These are phyloP conservation scores for Hypholoma fasciculare DNA, from an alignment of 768 basidiomycete species.

Conservation along the genomic window DNA sequence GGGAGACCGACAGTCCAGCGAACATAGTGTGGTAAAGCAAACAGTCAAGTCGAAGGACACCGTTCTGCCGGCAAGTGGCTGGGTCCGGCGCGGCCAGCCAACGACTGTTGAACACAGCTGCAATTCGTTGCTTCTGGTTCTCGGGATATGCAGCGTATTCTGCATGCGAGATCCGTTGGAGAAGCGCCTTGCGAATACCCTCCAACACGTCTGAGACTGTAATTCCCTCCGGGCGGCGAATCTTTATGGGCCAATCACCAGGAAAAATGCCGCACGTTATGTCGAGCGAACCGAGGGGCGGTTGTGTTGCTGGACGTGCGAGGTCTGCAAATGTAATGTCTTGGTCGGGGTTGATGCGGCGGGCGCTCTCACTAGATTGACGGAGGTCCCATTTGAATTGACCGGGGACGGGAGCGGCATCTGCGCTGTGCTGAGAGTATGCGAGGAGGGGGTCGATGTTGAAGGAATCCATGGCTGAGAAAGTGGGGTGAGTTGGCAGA, in stretches of 20 bases:
- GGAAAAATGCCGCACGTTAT: constrained; percentile 49
- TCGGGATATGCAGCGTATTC: constrained; percentile 45
- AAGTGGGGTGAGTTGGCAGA: background rate
- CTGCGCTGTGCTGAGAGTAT: constrained; percentile 32
- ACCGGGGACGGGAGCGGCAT: constrained; percentile 11
- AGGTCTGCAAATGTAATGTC: constrained; percentile 32
- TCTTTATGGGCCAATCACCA: constrained; percentile 41
- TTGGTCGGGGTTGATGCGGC: constrained; percentile 14
- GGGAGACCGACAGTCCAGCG: constrained; percentile 45
- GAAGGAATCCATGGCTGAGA: constrained; percentile 24
- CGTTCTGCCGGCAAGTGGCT: constrained; percentile 29
- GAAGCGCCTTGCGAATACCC: constrained; percentile 39
- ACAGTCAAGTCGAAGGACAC: constrained; percentile 49
- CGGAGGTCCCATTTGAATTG: constrained; percentile 46
- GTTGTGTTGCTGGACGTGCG: constrained; percentile 41
- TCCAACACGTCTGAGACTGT: constrained; percentile 50
- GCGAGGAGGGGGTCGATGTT: constrained; percentile 36
- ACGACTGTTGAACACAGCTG: constrained; percentile 42
- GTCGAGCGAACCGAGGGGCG: constrained; percentile 36
- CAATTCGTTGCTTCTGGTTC: constrained; percentile 42
- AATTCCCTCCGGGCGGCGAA: constrained; percentile 41
- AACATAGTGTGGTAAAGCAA: constrained; percentile 47
- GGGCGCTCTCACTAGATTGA: background rate
- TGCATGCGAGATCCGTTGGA: constrained; percentile 30
- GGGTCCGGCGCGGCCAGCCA: constrained; percentile 39